Base-by-base conservation (phyloP, 768 basidiomycete species). In the Mycena venus region DNA sequence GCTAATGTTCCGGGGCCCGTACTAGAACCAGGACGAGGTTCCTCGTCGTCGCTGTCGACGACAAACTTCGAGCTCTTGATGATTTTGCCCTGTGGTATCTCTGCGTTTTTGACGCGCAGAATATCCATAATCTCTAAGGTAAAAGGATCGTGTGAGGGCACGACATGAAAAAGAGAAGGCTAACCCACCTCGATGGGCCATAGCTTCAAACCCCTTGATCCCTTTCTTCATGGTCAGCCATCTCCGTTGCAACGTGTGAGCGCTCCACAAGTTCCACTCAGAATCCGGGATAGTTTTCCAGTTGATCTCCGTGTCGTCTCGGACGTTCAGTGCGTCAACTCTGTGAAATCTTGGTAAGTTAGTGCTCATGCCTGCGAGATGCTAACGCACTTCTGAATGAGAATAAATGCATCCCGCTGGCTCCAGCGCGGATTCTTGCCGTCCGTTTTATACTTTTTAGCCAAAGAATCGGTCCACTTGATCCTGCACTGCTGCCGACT, bases 391-490 rank as follows among this genome's bases (percentile, higher is more conserved):
- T 59, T 59, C 12, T 59, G 58, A 59, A 59, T 23, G 15, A 96
- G 89, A 74, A 95, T 93, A 73, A 90, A 94, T 4, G 93, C 93
- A 81, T 96, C 95, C 78, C 91, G 90, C 51, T 89, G 86, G 70
- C 90, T 89, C 95, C 95, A 96, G 29, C 95, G 88, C 3, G 92
- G 89, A 68, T 90, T 92, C 7, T 88, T 84, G 9, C 95, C 95
- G 55, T 92, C 89, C 59, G 91, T 93, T 80, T 95, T 96, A 53
- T 93, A 84, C 25, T 88, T 90, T 79, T 93, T 91, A 73, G 90
- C 92, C 51, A 96, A 83, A 0, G 91, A 89, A 83, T 96, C 95
- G 34, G 93, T 94, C 95, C 95, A 96, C 89, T 96, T 96, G 53
- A 94, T 94, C 59, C 95, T 89, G 85, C 95, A 96, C 81, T 96